A percentile compares a stretch with the other conserved stretches of the same genome.
phyloP scores from a whole-genome alignment of 345 rosid species.

The Lumnitzera littorea region DNA sequence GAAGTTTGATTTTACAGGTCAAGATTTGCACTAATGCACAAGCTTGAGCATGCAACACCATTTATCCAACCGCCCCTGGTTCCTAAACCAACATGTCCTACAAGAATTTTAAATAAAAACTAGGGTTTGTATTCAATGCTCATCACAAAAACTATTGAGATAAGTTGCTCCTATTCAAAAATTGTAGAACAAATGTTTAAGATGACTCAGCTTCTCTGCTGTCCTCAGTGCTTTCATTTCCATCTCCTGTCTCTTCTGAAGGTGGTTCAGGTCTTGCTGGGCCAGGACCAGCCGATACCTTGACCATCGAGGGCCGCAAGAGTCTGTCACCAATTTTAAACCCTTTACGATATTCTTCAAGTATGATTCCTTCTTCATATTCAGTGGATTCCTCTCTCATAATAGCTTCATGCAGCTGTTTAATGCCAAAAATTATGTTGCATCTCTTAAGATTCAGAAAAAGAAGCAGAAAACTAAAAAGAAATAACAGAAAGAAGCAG shows the following conservation, averaged over 20 bases:
- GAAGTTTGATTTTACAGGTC: too few relatives aligned
- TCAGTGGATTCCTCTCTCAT: conserved; percentile 79
- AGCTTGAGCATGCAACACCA: too few relatives aligned
- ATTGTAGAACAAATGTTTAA: conserved; percentile 19
- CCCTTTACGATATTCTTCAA: conserved; percentile 86
- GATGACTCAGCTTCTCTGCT: conserved; percentile 26
- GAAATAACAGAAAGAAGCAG: not conserved
- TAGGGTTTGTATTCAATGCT: too few relatives aligned
- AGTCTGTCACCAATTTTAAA: conserved; percentile 81
- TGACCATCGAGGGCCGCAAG: conserved; percentile 91
- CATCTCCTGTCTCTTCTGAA: conserved; percentile 15
- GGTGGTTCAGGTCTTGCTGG: conserved; percentile 45
- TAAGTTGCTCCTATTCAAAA: conserved; percentile 28
- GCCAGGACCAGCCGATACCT: conserved; percentile 98
- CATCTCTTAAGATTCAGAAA: not conserved
- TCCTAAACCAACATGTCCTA: too few relatives aligned
- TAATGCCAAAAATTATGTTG: conserved; percentile 5
- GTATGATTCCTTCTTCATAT: conserved; percentile 70
- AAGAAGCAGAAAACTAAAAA: conserved; percentile 6
- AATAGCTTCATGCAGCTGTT: conserved; percentile 91
- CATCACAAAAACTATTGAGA: not conserved
- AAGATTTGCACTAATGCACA: too few relatives aligned
- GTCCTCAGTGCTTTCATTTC: conserved; percentile 18
- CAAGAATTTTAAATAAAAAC: too few relatives aligned
- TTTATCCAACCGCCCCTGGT: too few relatives aligned